Evolutionary conservation across 1,284 basidiomycete genomes (phyloP).

Genomic region (Cystobasidium slooffiae): DNA sequence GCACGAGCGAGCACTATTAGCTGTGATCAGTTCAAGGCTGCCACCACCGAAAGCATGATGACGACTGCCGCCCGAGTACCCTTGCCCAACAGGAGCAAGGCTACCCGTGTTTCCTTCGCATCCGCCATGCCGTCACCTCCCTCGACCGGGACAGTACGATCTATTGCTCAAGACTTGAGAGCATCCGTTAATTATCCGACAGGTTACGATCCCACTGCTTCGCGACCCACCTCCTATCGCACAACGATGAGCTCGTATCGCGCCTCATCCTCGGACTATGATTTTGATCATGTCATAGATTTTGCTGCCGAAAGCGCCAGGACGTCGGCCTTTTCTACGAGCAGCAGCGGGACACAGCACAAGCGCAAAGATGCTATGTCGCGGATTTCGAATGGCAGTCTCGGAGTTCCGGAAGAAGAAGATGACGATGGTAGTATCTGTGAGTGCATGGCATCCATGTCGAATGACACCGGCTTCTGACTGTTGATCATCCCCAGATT

Average conservation of each 20-base stretch:
- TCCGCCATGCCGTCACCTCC: conserved; percentile 19
- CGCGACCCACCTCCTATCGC: not conserved
- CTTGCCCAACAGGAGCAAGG: conserved; percentile 24
- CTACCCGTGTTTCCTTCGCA: conserved; percentile 33
- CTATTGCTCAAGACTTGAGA: conserved; percentile 29
- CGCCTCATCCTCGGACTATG: not conserved
- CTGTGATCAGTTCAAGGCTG: conserved; percentile 15
- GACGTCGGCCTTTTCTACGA: not conserved
- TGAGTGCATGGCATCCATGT: conserved; percentile 1
- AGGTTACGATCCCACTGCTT: not conserved
- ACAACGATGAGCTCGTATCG: conserved; percentile 12
- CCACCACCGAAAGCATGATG: conserved; percentile 27
- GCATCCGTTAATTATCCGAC: conserved; percentile 23
- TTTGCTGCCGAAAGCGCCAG: conserved; percentile 4
- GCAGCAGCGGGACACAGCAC: not conserved
- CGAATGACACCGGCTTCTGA: not conserved
- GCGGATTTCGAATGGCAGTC: conserved; percentile 14
- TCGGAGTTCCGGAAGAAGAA: conserved; percentile 26
- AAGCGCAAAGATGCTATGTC: conserved; percentile 4
- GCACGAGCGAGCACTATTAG: conserved; percentile 35
- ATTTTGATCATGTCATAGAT: conserved; percentile 17
- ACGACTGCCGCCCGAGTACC: conserved; percentile 26
- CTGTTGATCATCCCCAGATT: conserved; percentile 7
- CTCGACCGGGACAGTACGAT: conserved; percentile 2
- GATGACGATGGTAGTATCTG: conserved; percentile 39